phyloP scores from a whole-genome alignment of 257 asterid genomes.

The Fraxinus quadrangulata region DNA sequence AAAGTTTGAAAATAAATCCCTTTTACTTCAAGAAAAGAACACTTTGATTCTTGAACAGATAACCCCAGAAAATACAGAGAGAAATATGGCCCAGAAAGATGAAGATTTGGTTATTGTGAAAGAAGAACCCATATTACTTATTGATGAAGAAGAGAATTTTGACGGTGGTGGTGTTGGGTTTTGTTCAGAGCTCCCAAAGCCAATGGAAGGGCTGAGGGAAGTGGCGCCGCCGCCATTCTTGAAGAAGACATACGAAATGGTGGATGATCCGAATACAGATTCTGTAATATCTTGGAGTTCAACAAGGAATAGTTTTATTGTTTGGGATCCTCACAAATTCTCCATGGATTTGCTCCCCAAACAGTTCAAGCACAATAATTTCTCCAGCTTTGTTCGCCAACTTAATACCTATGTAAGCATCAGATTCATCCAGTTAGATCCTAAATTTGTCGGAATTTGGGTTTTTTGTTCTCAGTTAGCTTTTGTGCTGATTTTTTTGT shows the following conservation, averaged over 20 bases:
- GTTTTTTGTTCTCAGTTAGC: too few species aligned
- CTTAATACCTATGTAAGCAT: constrained; percentile 84
- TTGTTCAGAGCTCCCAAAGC: constrained; percentile 39
- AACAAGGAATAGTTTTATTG: constrained; percentile 54
- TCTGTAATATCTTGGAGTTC: constrained; percentile 75
- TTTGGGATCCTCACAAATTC: constrained; percentile 82
- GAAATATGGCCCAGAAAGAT: constrained; percentile 14
- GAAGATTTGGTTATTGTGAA: constrained; percentile 42
- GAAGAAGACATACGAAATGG: constrained; percentile 88
- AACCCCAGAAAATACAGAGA: neutral
- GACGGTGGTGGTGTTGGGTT: constrained; percentile 26
- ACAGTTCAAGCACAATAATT: constrained; percentile 86
- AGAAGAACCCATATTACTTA: constrained; percentile 51
- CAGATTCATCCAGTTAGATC: neutral
- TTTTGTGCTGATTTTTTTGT: too few species aligned
- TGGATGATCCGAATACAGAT: constrained; percentile 81
- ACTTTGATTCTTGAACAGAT: neutral
- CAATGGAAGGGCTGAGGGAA: constrained; percentile 66
- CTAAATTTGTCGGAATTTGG: too few species aligned
- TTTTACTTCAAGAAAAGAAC: too few species aligned
- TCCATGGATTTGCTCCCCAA: constrained; percentile 75
- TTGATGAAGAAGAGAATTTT: constrained; percentile 41
- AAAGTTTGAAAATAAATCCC: constrained; percentile 4
- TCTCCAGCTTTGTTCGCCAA: constrained; percentile 94
- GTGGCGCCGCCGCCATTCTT: constrained; percentile 76